A percentile compares a stretch with the other conserved stretches of the same genome.
phyloP scores from a whole-genome alignment of 2,329 filamentous ascomycete genomes.

The Diaporthe sp. region DNA sequence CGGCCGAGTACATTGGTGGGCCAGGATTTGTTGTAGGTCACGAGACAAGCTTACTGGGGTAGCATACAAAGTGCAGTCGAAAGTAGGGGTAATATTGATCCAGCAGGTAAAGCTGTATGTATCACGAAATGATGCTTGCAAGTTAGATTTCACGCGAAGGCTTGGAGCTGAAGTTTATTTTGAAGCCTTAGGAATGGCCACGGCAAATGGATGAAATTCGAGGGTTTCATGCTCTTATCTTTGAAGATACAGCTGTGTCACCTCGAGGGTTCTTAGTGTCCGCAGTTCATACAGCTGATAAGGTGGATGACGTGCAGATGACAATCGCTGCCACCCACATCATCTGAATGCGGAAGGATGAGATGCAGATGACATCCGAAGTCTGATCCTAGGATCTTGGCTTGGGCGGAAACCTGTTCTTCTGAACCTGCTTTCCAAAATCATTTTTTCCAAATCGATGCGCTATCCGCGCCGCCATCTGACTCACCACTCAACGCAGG shows the following conservation, averaged over 20 bases:
- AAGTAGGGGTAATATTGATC: no score
- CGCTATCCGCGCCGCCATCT: not conserved
- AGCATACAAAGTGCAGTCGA: not conserved
- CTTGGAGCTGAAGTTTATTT: not conserved
- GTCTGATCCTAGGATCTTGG: constrained; percentile 2
- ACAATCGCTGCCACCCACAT: not conserved
- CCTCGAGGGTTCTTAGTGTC: not conserved
- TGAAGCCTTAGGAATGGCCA: no score
- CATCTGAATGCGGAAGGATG: constrained; percentile 4
- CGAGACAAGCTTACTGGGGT: not conserved
- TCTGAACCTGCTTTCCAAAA: not conserved
- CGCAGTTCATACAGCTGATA: constrained; percentile 3
- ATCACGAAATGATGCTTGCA: not conserved
- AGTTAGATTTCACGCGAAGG: not conserved
- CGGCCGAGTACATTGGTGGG: no score
- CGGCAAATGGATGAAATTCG: fast-evolving
- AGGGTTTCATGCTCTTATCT: not conserved
- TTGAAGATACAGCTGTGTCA: not conserved
- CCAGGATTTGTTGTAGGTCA: not conserved
- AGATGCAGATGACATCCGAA: not conserved
- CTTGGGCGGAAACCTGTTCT: not conserved
- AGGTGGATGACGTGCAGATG: constrained; percentile 21
- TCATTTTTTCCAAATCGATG: not conserved
- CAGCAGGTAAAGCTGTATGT: not conserved
- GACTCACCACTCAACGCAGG: not conserved